Evolutionary conservation across 176 grass and related monocot genomes (phyloP).

Genomic region (Ensete glaucum): DNA sequence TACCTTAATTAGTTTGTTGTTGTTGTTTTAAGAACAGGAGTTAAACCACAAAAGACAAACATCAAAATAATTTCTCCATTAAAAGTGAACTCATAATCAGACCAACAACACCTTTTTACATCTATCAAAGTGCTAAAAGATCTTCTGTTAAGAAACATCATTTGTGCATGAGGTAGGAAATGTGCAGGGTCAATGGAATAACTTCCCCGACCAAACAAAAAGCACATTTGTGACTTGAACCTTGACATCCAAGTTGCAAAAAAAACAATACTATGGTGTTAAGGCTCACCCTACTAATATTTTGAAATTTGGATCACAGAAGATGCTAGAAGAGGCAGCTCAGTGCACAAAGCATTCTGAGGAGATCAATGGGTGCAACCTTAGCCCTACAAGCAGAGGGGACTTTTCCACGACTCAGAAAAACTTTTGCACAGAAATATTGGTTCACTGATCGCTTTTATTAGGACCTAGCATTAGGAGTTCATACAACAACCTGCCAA

Average conservation of each 20-base stretch:
- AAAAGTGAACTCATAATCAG: neutral
- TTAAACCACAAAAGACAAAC: neutral
- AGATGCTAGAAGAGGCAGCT: neutral
- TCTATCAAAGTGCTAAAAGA: neutral
- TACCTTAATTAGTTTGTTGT: neutral
- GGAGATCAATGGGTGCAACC: neutral
- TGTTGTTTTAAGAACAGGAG: neutral
- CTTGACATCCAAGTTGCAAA: too few species aligned
- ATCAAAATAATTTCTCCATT: neutral
- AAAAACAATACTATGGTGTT: too few species aligned
- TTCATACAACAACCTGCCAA: neutral
- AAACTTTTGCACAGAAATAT: neutral
- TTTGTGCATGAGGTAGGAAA: too few species aligned
- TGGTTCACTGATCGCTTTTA: neutral
- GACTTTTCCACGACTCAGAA: neutral
- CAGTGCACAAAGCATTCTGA: neutral
- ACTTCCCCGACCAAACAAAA: too few species aligned
- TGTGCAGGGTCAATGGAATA: too few species aligned
- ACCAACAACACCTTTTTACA: neutral
- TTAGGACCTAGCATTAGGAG: neutral
- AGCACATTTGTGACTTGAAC: too few species aligned
- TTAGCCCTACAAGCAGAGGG: neutral
- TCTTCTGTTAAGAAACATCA: neutral
- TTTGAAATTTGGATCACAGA: neutral
- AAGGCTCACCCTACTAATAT: neutral